Evolutionary conservation across 495 filamentous ascomycete genomes (phyloP), one percentile per base, ranked within the genome.

Genomic region (Lasiosphaeria miniovina): DNA sequence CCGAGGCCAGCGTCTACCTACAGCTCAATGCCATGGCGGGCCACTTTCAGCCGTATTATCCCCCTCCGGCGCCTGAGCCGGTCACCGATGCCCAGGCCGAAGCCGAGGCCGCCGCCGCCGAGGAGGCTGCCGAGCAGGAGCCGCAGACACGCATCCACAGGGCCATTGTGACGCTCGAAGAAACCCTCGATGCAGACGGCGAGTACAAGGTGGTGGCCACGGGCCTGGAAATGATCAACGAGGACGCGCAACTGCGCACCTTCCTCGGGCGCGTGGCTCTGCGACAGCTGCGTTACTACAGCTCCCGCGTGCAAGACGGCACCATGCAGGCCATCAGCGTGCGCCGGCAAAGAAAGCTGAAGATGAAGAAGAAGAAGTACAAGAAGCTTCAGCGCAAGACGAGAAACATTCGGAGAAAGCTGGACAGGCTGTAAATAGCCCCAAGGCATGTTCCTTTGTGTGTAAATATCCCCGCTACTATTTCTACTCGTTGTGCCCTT

Each of bases 311-410:
- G 32, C 64, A 74, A 53, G 64, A 65, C 43, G 68, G 67, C 32
- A 74, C 76, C 64, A 80, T 82, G 80, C 75, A 84, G 35, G 78
- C 86, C 15, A 89, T 99, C 66, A 94, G 90, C 73, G 94, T 96
- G 59, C 88, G 86, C 75, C 82, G 95, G 85, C 95, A 96, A 74
- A 98, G 96, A 93, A 98, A 98, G 85, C 55, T 58, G 10, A 58
- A 58, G 84, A 97, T 97, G 93, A 97, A 97, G 89, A 97, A 96
- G 81, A 91, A 96, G 79, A 97, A 97, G 83, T 93, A 94, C 73
- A 98, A 97, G 95, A 98, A 98, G 85, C 81, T 99, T 61, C 90
- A 96, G 89, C 87, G 84, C 80, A 82, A 85, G 75, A 99, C 95
- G 66, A 84, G 93, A 69, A 95, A 90, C 69, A 68, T 91, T 80